Percentiles rank a stretch among this genome's conserved stretches.
phyloP scores from a whole-genome alignment of 768 basidiomycete species.

The Boletus bicolor region DNA sequence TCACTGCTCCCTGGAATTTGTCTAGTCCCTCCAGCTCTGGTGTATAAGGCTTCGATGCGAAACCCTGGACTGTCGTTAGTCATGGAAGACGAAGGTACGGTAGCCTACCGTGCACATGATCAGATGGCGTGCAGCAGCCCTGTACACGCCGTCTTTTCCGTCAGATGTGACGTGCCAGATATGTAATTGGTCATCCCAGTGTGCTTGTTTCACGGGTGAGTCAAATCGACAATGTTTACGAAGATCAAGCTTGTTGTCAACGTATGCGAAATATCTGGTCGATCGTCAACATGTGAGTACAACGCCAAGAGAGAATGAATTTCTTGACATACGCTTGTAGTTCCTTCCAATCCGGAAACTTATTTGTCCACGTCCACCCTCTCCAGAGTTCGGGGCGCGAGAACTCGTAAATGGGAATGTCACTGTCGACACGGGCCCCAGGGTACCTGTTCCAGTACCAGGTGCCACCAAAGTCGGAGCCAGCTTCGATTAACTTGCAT shows the following conservation, averaged over 20 bases:
- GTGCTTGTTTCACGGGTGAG: constrained; percentile 6
- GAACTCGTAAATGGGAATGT: constrained; percentile 10
- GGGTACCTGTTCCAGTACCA: constrained; percentile 19
- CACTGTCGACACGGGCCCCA: constrained; percentile 10
- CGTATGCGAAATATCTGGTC: constrained; percentile 15
- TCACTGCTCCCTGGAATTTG: constrained; percentile 7
- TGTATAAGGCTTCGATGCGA: constrained; percentile 9
- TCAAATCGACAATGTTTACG: constrained; percentile 17
- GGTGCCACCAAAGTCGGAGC: constrained; percentile 10
- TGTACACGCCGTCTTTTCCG: constrained; percentile 10
- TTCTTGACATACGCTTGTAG: constrained; percentile 3
- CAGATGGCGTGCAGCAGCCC: constrained; percentile 9
- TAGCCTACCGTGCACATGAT: constrained; percentile 12
- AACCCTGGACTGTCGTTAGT: constrained; percentile 2
- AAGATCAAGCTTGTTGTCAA: constrained; percentile 8
- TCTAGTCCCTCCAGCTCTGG: constrained; percentile 11
- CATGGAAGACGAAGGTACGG: neutral
- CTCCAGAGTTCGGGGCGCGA: constrained; percentile 14
- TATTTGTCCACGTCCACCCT: constrained; percentile 12
- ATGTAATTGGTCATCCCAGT: constrained; percentile 13
- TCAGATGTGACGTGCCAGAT: constrained; percentile 3
- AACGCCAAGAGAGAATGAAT: neutral
- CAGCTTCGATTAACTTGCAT: constrained; percentile 10
- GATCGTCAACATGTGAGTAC: neutral
- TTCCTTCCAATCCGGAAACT: constrained; percentile 12